These are phyloP conservation scores for Russula sp. DNA, from an alignment of 768 basidiomycete species.

Conservation along the genomic window DNA sequence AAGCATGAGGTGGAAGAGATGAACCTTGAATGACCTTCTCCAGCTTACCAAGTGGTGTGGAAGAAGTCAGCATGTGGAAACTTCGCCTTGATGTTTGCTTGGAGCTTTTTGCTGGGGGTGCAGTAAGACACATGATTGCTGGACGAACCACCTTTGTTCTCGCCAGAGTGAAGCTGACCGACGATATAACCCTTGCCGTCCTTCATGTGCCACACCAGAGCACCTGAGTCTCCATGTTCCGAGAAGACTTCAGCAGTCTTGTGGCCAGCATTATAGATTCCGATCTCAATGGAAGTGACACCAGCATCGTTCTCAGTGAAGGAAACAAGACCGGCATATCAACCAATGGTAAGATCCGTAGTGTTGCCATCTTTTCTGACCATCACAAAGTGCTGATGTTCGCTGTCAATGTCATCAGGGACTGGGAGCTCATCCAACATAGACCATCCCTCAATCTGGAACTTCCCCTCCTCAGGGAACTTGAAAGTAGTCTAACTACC, in stretches of 20 bases:
- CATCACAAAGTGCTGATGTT: background rate
- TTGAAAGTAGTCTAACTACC: background rate
- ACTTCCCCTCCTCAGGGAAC: background rate
- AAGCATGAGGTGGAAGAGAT: too few relatives aligned
- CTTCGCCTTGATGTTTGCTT: too few relatives aligned
- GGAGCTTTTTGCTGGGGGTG: background rate
- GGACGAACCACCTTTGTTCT: background rate
- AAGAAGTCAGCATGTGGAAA: too few relatives aligned
- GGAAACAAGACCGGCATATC: slow-evolving; percentile 1
- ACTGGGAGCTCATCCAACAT: too few relatives aligned
- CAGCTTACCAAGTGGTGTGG: too few relatives aligned
- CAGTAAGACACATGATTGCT: background rate
- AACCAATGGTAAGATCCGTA: slow-evolving; percentile 1
- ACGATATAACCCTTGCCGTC: background rate
- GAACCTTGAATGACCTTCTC: too few relatives aligned
- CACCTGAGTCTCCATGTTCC: background rate
- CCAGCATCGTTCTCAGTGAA: background rate
- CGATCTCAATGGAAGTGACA: background rate
- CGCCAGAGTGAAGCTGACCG: background rate
- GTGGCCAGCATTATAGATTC: background rate
- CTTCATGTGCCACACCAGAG: background rate
- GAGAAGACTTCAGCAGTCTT: background rate
- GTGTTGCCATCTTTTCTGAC: background rate
- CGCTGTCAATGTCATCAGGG: too few relatives aligned
- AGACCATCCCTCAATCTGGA: too few relatives aligned